Evolutionary conservation across 1,284 basidiomycete genomes (phyloP).

Genomic region (Cutaneotrichosporon daszewskae): DNA sequence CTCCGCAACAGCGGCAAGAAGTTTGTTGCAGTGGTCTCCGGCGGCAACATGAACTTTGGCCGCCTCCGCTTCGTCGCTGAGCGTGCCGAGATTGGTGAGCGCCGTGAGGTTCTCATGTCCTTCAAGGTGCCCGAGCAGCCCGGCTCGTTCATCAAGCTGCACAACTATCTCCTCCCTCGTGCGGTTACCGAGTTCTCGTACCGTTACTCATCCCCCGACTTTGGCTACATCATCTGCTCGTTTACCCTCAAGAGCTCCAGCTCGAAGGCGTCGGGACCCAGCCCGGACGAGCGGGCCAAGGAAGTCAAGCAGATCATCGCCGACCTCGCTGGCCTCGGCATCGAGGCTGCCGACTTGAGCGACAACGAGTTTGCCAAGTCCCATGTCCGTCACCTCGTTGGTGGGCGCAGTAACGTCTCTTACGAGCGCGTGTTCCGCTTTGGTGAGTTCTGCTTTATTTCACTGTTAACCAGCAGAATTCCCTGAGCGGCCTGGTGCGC

Average conservation of each 20-base stretch:
- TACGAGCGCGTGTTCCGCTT: conserved; percentile 92
- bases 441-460: conserved; percentile 54
- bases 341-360: conserved; percentile 82
- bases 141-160: conserved; percentile 87
- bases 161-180: conserved; percentile 81
- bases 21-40: conserved; percentile 87
- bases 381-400: conserved; percentile 91
- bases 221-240: conserved; percentile 78
- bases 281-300: conserved; percentile 52
- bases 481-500: conserved; percentile 87
- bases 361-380: conserved; percentile 94
- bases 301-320: conserved; percentile 66
- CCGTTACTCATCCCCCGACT: conserved; percentile 58
- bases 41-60: conserved; percentile 99
- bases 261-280: conserved; percentile 39
- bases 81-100: conserved; percentile 93
- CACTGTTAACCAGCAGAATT: conserved; percentile 76
- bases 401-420: conserved; percentile 67
- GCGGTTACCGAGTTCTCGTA: conserved; percentile 97
- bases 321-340: conserved; percentile 60
- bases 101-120: conserved; percentile 84
- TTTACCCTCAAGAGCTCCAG: conserved; percentile 67
- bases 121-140: conserved; percentile 89
- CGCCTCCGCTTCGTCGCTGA: conserved; percentile 94
- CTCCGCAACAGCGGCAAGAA: conserved; percentile 75